Percentiles rank a stretch among this genome's conserved stretches.
Conservation (phyloP, 1,284 basidiomycete species). For the Grifola frondosa region DNA sequence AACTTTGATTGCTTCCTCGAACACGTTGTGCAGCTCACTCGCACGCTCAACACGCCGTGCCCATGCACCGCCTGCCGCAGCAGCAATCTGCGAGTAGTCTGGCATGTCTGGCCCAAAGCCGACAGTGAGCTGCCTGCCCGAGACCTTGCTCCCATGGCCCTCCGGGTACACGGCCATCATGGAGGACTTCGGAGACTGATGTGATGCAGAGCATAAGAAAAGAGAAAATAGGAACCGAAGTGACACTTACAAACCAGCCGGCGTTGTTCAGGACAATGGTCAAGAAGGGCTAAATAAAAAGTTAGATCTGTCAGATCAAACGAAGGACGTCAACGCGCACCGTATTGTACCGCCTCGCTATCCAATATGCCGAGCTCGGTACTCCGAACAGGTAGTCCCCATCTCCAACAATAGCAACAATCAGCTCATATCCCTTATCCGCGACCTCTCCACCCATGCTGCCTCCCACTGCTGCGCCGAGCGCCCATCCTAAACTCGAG, state of each 20-base stretch:
- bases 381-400: slow-evolving; percentile 68
- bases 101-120: slow-evolving; percentile 67
- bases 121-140: slow-evolving; percentile 52
- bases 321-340: slow-evolving; percentile 36
- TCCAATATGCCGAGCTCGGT: slow-evolving; percentile 67
- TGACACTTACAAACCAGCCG: slow-evolving; percentile 56
- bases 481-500: slow-evolving; percentile 62
- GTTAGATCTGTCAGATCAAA: not conserved
- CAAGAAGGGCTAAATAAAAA: slow-evolving; percentile 55
- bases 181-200: slow-evolving; percentile 57
- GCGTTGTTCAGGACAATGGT: slow-evolving; percentile 73
- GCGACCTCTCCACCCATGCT: slow-evolving; percentile 42
- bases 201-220: not conserved
- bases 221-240: slow-evolving; percentile 8
- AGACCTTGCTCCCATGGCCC: slow-evolving; percentile 50
- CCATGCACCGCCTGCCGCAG: slow-evolving; percentile 68
- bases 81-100: slow-evolving; percentile 61
- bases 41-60: slow-evolving; percentile 43
- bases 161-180: slow-evolving; percentile 64
- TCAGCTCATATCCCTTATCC: slow-evolving; percentile 45
- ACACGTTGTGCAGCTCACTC: slow-evolving; percentile 38
- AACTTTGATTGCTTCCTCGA: slow-evolving; percentile 51
- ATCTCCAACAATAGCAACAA: slow-evolving; percentile 63
- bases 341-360: slow-evolving; percentile 64
- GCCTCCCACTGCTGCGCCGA: slow-evolving; percentile 64